phyloP scores from a whole-genome alignment of 371 early-diverging fungal genomes.

The Mucor indicus region DNA sequence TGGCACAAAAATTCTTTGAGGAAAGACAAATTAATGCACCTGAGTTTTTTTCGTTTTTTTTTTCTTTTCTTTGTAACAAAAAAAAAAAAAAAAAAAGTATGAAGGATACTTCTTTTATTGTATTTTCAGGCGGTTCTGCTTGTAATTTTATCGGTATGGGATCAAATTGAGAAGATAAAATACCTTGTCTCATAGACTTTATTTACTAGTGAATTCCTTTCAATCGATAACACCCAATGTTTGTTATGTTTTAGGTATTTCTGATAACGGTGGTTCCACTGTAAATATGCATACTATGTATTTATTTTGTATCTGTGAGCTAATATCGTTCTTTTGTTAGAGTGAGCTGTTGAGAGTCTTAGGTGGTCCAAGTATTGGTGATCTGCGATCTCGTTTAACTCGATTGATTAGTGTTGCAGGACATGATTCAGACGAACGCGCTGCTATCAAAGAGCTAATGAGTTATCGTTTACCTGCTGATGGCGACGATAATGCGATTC shows the following conservation, averaged over 20 bases:
- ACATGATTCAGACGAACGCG: conserved; percentile 26
- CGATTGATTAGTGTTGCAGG: conserved; percentile 53
- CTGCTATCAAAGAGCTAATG: conserved; percentile 63
- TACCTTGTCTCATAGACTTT: neutral
- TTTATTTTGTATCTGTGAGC: neutral
- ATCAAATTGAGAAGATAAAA: neutral
- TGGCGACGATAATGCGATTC: conserved; percentile 47
- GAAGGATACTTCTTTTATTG: conserved; percentile 38
- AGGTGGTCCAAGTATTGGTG: conserved; percentile 73
- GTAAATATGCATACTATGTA: conserved; percentile 15
- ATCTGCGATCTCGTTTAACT: conserved; percentile 60
- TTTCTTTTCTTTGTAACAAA: conserved; percentile 2
- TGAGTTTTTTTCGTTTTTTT: neutral
- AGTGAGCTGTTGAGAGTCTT: conserved; percentile 64
- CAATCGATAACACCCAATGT: conserved; percentile 57
- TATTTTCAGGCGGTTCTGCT: conserved; percentile 74
- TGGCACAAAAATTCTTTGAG: neutral
- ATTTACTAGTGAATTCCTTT: conserved; percentile 35
- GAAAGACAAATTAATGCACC: neutral
- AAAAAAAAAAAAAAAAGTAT: conserved; percentile 7
- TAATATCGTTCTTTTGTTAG: conserved; percentile 1
- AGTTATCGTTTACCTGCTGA: conserved; percentile 61
- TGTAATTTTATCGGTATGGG: conserved; percentile 54
- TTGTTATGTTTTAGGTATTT: conserved; percentile 69
- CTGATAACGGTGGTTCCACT: conserved; percentile 70